These are phyloP conservation scores for Ustilaginoidea virens DNA, from an alignment of 2,329 filamentous ascomycete genomes.

Conservation along the genomic window DNA sequence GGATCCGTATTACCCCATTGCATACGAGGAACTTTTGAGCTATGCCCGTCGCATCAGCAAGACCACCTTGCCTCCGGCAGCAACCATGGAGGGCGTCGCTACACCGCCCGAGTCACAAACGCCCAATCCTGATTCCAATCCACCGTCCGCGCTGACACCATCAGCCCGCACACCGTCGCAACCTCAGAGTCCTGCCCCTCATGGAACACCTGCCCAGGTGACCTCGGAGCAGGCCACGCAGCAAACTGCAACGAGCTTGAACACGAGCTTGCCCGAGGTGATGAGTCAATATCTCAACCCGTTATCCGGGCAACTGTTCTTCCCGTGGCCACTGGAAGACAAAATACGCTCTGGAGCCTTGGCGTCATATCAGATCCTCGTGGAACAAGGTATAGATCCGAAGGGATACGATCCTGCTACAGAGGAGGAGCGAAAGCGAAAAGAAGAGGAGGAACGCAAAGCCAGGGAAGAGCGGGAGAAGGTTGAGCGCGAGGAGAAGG, in stretches of 20 bases:
- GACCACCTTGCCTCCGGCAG: slow-evolving; percentile 57
- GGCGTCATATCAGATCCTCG: slow-evolving; percentile 44
- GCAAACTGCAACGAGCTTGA: slow-evolving; percentile 16
- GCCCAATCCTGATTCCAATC: slow-evolving; percentile 12
- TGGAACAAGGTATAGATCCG: slow-evolving; percentile 47
- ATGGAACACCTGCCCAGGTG: slow-evolving; percentile 16
- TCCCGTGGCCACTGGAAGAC: slow-evolving; percentile 62
- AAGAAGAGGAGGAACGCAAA: slow-evolving; percentile 33
- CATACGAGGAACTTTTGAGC: slow-evolving; percentile 57
- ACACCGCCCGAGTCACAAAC: slow-evolving; percentile 13
- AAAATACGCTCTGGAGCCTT: slow-evolving; percentile 55
- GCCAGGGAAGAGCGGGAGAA: slow-evolving; percentile 31
- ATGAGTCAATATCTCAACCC: slow-evolving; percentile 39
- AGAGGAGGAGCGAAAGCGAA: slow-evolving; percentile 34
- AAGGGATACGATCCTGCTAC: slow-evolving; percentile 41
- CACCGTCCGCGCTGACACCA: slow-evolving; percentile 16
- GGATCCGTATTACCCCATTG: slow-evolving; percentile 37
- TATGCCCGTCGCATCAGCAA: slow-evolving; percentile 71
- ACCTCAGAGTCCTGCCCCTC: slow-evolving; percentile 19
- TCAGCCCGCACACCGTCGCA: slow-evolving; percentile 17
- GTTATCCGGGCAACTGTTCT: slow-evolving; percentile 43
- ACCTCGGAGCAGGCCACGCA: slow-evolving; percentile 17
- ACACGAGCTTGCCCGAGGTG: slow-evolving; percentile 30
- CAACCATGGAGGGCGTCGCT: slow-evolving; percentile 25
- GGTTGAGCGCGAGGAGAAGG: slow-evolving; percentile 28